A percentile compares a stretch with the other conserved stretches of the same genome.
Conservation (phyloP, 768 basidiomycete genomes). For the Pleurotus ostreatus region DNA sequence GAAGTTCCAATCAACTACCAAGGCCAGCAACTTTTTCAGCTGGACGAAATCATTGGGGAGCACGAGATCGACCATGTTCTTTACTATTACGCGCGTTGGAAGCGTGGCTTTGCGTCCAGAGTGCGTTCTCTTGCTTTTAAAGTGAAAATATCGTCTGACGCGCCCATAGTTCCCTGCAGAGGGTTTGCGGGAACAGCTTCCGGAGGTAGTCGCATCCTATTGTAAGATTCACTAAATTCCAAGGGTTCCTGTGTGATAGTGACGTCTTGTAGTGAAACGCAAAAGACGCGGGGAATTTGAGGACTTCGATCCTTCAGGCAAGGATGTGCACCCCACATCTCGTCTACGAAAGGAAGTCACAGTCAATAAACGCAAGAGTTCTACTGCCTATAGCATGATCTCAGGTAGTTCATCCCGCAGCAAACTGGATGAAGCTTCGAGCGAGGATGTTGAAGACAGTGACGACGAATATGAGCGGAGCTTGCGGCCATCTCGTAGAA, state of each 20-base stretch:
- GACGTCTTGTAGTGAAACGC: constrained; percentile 11
- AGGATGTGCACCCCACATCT: constrained; percentile 55
- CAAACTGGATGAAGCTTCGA: constrained; percentile 39
- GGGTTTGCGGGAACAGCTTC: constrained; percentile 32
- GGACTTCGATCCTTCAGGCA: constrained; percentile 58
- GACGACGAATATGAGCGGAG: constrained; percentile 17
- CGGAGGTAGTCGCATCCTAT: constrained; percentile 50
- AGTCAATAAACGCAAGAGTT: constrained; percentile 22
- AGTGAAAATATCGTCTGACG: neutral
- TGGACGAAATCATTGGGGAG: constrained; percentile 58
- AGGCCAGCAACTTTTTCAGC: constrained; percentile 12
- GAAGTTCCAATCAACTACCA: neutral
- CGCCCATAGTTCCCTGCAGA: constrained; percentile 37
- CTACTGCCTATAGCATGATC: constrained; percentile 18
- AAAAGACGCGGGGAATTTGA: constrained; percentile 47
- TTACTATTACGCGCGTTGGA: constrained; percentile 60
- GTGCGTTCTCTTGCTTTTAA: constrained; percentile 29
- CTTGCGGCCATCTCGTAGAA: constrained; percentile 10
- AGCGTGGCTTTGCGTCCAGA: constrained; percentile 54
- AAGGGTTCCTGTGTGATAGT: neutral
- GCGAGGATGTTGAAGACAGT: constrained; percentile 20
- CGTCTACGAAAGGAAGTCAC: constrained; percentile 40
- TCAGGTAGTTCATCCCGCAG: constrained; percentile 18
- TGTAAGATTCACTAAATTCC: constrained; percentile 34
- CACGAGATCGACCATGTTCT: constrained; percentile 30